Conservation (phyloP, 2,329 filamentous ascomycete species). For the Nemania sp. region DNA sequence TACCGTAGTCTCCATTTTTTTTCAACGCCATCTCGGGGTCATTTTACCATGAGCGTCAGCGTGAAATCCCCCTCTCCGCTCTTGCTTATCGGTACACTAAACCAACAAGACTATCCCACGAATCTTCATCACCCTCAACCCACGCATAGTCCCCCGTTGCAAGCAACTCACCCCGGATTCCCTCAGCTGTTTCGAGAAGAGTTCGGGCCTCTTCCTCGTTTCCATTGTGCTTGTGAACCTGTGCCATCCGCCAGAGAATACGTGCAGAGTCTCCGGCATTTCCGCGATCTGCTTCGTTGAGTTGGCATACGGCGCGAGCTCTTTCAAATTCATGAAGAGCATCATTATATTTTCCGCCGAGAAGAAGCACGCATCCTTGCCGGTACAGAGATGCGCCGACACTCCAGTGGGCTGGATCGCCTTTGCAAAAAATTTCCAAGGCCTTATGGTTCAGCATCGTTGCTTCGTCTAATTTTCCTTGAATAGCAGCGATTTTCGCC, state of each 20-base stretch:
- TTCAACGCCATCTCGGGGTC: no score
- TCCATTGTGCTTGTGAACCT: background rate
- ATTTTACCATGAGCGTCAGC: no score
- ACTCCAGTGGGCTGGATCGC: background rate
- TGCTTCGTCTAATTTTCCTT: background rate
- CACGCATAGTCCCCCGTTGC: background rate
- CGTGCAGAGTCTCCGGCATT: background rate
- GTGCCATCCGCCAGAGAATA: background rate
- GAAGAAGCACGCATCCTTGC: constrained; percentile 2
- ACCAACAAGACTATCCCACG: background rate
- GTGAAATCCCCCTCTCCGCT: no score
- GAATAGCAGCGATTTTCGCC: background rate
- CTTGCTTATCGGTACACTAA: background rate
- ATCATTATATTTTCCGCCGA: background rate
- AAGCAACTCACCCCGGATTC: background rate
- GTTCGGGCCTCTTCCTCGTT: background rate
- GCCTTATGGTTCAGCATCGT: background rate
- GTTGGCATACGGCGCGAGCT: background rate
- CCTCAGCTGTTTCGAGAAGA: background rate
- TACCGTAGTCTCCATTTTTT: no score
- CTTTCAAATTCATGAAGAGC: background rate
- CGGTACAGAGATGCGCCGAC: background rate
- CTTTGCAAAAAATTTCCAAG: background rate
- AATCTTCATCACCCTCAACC: background rate
- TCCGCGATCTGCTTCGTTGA: background rate